Percentiles rank a stretch among this genome's conserved stretches.
Conservation (phyloP, 75 land plant genomes). For the Cunninghamia lanceolata region DNA sequence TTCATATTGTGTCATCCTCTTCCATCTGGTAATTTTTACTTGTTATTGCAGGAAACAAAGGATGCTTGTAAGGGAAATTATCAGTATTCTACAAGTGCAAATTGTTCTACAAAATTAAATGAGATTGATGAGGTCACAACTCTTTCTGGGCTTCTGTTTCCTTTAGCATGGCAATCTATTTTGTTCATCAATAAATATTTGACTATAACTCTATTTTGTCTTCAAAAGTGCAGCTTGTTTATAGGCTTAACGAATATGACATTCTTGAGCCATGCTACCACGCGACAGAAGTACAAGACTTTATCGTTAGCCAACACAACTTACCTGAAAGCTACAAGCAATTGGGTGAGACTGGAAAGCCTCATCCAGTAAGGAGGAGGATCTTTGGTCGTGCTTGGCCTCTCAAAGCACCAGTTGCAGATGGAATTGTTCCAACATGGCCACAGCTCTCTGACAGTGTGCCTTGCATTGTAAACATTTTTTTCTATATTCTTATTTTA, state of each 20-base stretch:
- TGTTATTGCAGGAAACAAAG: slow-evolving; percentile 44
- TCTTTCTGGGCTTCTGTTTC: slow-evolving; percentile 1
- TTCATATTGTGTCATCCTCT: slow-evolving; percentile 12
- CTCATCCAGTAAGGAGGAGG: slow-evolving; percentile 67
- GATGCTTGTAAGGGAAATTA: slow-evolving; percentile 61
- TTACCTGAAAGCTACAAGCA: slow-evolving; percentile 68
- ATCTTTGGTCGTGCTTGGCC: slow-evolving; percentile 97
- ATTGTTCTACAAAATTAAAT: slow-evolving; percentile 34
- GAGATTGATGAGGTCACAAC: slow-evolving; percentile 44
- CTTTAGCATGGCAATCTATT: not conserved
- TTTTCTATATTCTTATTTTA: not conserved
- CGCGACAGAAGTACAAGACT: slow-evolving; percentile 13
- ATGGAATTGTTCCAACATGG: slow-evolving; percentile 78
- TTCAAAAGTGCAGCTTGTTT: slow-evolving; percentile 37
- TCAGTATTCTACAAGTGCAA: slow-evolving; percentile 38
- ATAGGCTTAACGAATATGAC: slow-evolving; percentile 63
- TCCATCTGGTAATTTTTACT: not conserved
- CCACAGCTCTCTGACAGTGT: slow-evolving; percentile 61
- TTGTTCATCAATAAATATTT: not conserved
- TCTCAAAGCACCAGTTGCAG: slow-evolving; percentile 47
- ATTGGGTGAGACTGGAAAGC: slow-evolving; percentile 67
- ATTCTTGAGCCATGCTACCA: slow-evolving; percentile 93
- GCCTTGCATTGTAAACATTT: slow-evolving; percentile 72
- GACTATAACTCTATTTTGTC: not conserved
- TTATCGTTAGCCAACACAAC: slow-evolving; percentile 12